Percentiles rank a stretch among this genome's conserved stretches.
Conservation (phyloP, 2,329 filamentous ascomycete genomes). For the Fusarium praegraminearum region DNA sequence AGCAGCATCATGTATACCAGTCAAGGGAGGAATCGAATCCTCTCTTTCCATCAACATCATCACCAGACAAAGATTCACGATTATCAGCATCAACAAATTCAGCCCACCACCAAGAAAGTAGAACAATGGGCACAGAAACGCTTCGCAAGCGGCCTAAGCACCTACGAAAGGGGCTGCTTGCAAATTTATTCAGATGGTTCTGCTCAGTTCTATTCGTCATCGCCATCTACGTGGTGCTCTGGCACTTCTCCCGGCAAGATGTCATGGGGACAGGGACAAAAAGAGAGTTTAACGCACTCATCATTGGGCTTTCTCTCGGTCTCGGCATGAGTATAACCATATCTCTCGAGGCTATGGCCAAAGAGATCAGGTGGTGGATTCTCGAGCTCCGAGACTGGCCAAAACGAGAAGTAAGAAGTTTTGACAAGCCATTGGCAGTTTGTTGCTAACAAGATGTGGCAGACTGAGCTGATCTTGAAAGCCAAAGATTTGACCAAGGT, state of each 20-base stretch:
- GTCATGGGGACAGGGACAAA: conserved; percentile 50
- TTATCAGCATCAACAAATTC: neutral
- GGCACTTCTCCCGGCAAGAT: conserved; percentile 22
- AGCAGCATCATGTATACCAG: conserved; percentile 1
- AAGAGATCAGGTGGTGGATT: conserved; percentile 61
- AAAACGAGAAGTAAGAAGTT: conserved; percentile 54
- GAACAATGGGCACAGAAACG: neutral
- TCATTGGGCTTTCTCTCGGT: conserved; percentile 56
- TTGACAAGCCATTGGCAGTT: neutral
- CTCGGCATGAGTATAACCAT: conserved; percentile 55
- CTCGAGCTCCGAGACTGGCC: conserved; percentile 54
- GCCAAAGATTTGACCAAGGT: conserved; percentile 42
- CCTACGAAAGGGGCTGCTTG: conserved; percentile 19
- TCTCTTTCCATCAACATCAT: conserved; percentile 5
- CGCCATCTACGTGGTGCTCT: conserved; percentile 38
- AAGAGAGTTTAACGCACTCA: conserved; percentile 58
- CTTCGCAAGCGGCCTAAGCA: conserved; percentile 25
- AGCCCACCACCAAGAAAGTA: neutral
- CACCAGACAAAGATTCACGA: neutral
- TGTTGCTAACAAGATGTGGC: neutral
- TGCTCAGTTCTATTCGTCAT: conserved; percentile 29
- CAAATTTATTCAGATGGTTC: conserved; percentile 35
- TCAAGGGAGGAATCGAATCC: conserved; percentile 25
- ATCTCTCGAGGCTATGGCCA: conserved; percentile 58
- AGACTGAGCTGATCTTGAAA: conserved; percentile 39